Evolutionary conservation across 306 rosid genomes (phyloP).

Genomic region (Senna tora): DNA sequence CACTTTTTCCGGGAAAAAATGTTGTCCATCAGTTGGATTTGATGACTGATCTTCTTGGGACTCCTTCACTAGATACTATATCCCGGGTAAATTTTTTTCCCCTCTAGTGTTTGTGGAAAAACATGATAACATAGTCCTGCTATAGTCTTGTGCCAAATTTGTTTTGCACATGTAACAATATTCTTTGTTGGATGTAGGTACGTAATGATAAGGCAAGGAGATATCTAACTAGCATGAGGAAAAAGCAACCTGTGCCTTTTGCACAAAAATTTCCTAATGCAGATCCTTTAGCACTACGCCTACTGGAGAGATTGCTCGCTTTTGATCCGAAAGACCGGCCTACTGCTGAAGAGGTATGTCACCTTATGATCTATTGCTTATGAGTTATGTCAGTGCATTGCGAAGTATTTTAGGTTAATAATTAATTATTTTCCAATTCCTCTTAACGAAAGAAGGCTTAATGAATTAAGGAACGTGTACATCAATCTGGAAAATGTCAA

Average conservation of each 20-base stretch:
- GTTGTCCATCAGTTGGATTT: constrained; percentile 95
- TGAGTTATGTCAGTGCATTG: constrained; percentile 1
- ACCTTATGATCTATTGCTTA: neutral
- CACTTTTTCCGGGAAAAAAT: constrained; percentile 98
- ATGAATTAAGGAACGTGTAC: constrained; percentile 27
- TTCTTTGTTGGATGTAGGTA: constrained; percentile 57
- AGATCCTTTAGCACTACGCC: constrained; percentile 82
- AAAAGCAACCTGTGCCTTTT: constrained; percentile 75
- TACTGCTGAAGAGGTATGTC: constrained; percentile 92
- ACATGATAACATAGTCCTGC: neutral
- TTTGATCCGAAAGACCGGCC: constrained; percentile 98
- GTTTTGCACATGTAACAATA: neutral
- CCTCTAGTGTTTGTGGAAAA: neutral
- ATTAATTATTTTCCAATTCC: neutral
- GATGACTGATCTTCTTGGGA: constrained; percentile 96
- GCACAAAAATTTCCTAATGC: constrained; percentile 85
- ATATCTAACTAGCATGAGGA: constrained; percentile 94
- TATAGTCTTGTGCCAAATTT: neutral
- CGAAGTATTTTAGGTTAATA: constrained; percentile 2
- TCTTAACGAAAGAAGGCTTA: constrained; percentile 4
- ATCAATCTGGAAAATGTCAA: constrained; percentile 13
- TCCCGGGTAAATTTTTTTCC: constrained; percentile 64
- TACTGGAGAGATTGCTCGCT: constrained; percentile 81
- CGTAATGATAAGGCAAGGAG: constrained; percentile 95
- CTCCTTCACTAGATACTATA: constrained; percentile 90